A percentile compares a stretch with the other conserved stretches of the same genome.
These are phyloP conservation scores for Pisolithus albus DNA, from an alignment of 768 basidiomycete genomes.

Conservation along the genomic window DNA sequence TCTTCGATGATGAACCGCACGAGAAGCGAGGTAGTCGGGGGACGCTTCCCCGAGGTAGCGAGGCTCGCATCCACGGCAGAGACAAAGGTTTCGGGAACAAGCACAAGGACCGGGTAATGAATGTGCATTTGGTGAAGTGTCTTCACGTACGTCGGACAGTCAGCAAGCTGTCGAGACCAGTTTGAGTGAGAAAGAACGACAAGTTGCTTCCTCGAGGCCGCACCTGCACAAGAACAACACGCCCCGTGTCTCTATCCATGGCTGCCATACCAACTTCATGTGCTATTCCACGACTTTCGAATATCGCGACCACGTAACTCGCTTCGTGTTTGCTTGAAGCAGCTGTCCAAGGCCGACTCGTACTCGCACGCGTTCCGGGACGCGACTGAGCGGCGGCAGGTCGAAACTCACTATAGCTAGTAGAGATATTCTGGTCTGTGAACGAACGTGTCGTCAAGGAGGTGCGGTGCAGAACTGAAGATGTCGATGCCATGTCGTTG, in stretches of 20 bases:
- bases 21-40: conserved; percentile 49
- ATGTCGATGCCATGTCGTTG: background rate
- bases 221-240: conserved; percentile 74
- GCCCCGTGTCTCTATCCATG: conserved; percentile 72
- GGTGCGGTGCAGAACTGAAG: background rate
- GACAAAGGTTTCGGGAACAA: conserved; percentile 80
- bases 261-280: conserved; percentile 86
- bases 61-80: conserved; percentile 47
- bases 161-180: conserved; percentile 51
- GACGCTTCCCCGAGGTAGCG: conserved; percentile 38
- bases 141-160: conserved; percentile 85
- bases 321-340: conserved; percentile 53
- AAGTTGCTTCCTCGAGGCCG: background rate
- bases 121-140: conserved; percentile 81
- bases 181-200: background rate
- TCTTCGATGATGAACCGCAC: conserved; percentile 70
- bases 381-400: conserved; percentile 50
- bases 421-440: conserved; percentile 11
- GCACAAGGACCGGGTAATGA: conserved; percentile 60
- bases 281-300: conserved; percentile 73
- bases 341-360: conserved; percentile 58
- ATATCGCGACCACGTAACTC: conserved; percentile 58
- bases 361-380: conserved; percentile 35
- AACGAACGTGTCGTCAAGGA: conserved; percentile 10
- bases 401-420: conserved; percentile 28